Conservation (phyloP, 2,329 filamentous ascomycete species). For the Botrytis pseudocinerea region DNA sequence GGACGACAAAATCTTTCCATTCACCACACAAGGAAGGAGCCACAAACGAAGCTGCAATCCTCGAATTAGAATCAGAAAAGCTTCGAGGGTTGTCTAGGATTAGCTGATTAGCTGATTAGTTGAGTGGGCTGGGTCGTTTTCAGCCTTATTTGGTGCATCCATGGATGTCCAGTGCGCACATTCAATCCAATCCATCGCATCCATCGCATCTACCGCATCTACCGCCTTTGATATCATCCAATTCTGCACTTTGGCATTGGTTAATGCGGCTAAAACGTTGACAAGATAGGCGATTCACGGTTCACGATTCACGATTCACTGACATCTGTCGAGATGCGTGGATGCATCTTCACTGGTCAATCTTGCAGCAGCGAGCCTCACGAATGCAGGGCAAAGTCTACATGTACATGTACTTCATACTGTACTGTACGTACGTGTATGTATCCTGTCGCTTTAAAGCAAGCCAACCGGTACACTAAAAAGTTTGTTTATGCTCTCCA, state of each 20-base stretch:
- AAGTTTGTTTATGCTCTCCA: not conserved
- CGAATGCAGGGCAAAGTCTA: not conserved
- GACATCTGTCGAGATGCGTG: not conserved
- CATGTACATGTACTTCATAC: not conserved
- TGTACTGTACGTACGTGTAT: not conserved
- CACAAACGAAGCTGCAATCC: not conserved
- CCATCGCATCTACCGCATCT: not conserved
- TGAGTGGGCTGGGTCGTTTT: not conserved
- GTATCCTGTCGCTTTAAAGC: not conserved
- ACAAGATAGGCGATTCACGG: not conserved
- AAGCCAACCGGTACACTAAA: not conserved
- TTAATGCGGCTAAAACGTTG: not conserved
- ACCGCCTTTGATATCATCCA: not conserved
- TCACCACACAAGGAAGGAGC: conserved; percentile 1
- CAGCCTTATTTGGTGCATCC: conserved; percentile 13
- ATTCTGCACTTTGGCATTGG: not conserved
- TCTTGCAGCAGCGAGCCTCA: not conserved
- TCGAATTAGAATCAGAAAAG: not conserved
- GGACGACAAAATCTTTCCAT: not conserved
- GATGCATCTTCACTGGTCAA: not conserved
- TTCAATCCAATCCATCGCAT: no score
- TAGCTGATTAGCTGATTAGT: not conserved
- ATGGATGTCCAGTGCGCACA: not conserved
- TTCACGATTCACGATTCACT: not conserved
- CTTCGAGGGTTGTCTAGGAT: not conserved